Conservation (phyloP, 108 stramenopile genomes). For the Asterionellopsis glacialis region DNA sequence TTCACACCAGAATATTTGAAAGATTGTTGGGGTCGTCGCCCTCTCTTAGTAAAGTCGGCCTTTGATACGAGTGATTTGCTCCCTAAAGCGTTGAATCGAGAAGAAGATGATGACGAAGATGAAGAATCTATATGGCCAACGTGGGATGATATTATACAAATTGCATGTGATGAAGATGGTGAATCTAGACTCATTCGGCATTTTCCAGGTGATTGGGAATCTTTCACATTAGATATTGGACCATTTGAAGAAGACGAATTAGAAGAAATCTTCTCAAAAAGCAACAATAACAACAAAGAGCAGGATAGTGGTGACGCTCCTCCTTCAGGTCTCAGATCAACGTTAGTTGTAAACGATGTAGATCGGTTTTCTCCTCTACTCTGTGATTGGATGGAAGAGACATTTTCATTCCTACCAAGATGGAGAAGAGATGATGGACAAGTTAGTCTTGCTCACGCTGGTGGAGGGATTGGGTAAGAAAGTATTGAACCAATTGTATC, state of each 20-base stretch:
- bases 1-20: too few species aligned
- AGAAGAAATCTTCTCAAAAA: slow-evolving; percentile 5
- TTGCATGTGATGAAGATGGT: slow-evolving; percentile 23
- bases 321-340: slow-evolving; percentile 14
- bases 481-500: slow-evolving; percentile 5
- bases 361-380: slow-evolving; percentile 66
- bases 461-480: slow-evolving; percentile 70
- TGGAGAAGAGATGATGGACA: slow-evolving; percentile 89
- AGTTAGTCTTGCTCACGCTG: slow-evolving; percentile 60
- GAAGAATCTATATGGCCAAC: slow-evolving; percentile 33
- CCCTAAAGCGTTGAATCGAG: background rate
- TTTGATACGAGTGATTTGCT: slow-evolving; percentile 32
- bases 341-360: slow-evolving; percentile 82
- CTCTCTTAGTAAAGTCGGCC: slow-evolving; percentile 52
- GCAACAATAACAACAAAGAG: slow-evolving; percentile 5
- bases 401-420: slow-evolving; percentile 53
- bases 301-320: slow-evolving; percentile 9
- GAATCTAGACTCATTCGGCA: slow-evolving; percentile 41
- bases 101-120: background rate
- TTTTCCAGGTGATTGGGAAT: slow-evolving; percentile 37
- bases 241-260: slow-evolving; percentile 38
- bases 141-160: slow-evolving; percentile 53
- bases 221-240: slow-evolving; percentile 53
- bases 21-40: slow-evolving; percentile 50
- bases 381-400: slow-evolving; percentile 68